phyloP scores from a whole-genome alignment of 495 filamentous ascomycete species.

The Aspergillus kassunensis region DNA sequence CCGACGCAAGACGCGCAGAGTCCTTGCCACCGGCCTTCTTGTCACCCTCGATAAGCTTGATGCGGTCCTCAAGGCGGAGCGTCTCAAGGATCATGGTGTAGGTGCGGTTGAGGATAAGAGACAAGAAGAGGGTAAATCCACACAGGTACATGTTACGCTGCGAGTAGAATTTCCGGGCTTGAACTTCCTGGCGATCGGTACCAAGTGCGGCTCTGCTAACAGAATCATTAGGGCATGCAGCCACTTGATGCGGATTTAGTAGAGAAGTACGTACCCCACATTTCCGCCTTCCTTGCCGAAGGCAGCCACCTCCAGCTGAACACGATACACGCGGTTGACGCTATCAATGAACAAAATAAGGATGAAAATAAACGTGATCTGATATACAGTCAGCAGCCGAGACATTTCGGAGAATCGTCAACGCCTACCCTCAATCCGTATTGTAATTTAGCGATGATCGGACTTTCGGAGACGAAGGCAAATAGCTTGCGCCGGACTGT shows the following conservation, averaged over 20 bases:
- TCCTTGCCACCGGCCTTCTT: slow-evolving; percentile 70
- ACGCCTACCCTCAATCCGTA: slow-evolving; percentile 69
- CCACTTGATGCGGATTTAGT: not conserved
- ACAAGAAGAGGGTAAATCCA: slow-evolving; percentile 98
- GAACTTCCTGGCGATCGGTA: slow-evolving; percentile 93
- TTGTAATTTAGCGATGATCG: slow-evolving; percentile 71
- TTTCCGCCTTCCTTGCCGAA: slow-evolving; percentile 48
- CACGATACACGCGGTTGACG: slow-evolving; percentile 96
- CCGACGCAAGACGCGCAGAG: slow-evolving; percentile 56
- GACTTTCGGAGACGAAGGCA: slow-evolving; percentile 87
- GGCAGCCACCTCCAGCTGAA: slow-evolving; percentile 78
- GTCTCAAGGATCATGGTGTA: slow-evolving; percentile 96
- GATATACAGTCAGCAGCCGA: slow-evolving; percentile 10
- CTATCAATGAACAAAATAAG: slow-evolving; percentile 97
- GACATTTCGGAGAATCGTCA: not conserved
- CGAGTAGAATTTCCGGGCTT: slow-evolving; percentile 99
- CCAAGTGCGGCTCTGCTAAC: slow-evolving; percentile 61
- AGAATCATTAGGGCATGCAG: slow-evolving; percentile 7
- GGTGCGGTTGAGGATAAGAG: slow-evolving; percentile 97
- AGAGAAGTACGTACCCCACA: slow-evolving; percentile 32
- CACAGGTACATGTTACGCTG: slow-evolving; percentile 99
- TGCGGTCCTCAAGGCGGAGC: slow-evolving; percentile 86
- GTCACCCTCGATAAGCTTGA: slow-evolving; percentile 81
- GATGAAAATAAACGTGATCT: slow-evolving; percentile 99
- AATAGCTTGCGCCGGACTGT: slow-evolving; percentile 83